Base-by-base conservation (phyloP, 2,329 filamentous ascomycete species). In the Botrytis fabae region DNA sequence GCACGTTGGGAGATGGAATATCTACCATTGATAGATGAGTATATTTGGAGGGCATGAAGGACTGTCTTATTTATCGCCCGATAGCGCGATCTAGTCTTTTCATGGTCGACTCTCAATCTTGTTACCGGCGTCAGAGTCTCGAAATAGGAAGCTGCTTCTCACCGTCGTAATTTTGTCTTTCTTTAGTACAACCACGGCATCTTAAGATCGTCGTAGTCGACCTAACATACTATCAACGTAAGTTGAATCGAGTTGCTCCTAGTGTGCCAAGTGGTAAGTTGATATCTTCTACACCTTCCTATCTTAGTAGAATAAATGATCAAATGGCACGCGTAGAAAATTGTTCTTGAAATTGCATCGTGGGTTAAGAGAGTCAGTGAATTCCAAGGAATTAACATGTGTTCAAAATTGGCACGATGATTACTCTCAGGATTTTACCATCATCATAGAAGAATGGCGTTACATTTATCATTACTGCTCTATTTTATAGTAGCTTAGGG, bases 391-490 rank as follows among this genome's bases (percentile, higher is more conserved):
- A 9, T 20, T 9, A 10, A 2, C 22, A 18, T 5, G 4, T 35
- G 3, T 35, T 20, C 28, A 2, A 28, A 3, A 10, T 4, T 16
- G 0, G 4, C 28, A 20, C n/a, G 1, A 57, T 57, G 7, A 2
- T 9, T 9, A 0, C 20, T 57, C n/a, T 0, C 0, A 51, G 1
- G 4, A 12, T 25, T 12, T 25, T 3, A 25, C 46, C 4, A 25
- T 10, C 12, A 2, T 51, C 10, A 25, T 14, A n/a, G 12, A 14
- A 25, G 10, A 14, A 51, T 8, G 4, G 2, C 22, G 22, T 25
- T 25, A 4, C 46, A 25, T 5, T 38, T 38, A 38, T 9, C 38
- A 38, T 38, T 38, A 38, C 38, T 9, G 7, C 38, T 38, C 38
- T 38, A 38, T 25, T 25, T 3, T 20, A 25, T 5, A 25, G 1